Percentiles rank a stretch among this genome's conserved stretches.
phyloP scores from a whole-genome alignment of 768 basidiomycete species.

The Mycena sanguinolenta region DNA sequence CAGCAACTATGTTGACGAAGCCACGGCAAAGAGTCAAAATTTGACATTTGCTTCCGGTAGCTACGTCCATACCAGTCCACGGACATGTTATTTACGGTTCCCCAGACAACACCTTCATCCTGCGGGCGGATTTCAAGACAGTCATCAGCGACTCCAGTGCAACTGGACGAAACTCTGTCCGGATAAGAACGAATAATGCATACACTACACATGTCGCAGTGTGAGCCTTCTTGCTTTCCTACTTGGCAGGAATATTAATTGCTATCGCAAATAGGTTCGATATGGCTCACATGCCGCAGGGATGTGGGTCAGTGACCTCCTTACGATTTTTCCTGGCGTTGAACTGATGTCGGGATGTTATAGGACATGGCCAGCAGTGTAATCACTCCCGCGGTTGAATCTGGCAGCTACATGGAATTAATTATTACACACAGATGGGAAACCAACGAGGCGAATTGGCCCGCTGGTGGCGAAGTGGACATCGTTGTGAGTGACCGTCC shows the following conservation, averaged over 20 bases:
- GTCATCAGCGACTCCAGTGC: conserved; percentile 56
- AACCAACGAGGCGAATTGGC: conserved; percentile 65
- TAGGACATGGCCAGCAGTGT: conserved; percentile 60
- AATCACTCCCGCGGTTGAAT: conserved; percentile 26
- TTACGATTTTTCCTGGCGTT: neutral
- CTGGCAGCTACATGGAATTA: conserved; percentile 2
- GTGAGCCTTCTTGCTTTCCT: conserved; percentile 49
- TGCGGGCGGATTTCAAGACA: conserved; percentile 65
- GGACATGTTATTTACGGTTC: neutral
- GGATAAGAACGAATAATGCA: conserved; percentile 63
- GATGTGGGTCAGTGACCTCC: conserved; percentile 55
- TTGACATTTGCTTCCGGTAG: conserved; percentile 61
- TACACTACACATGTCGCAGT: conserved; percentile 68
- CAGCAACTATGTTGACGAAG: conserved; percentile 57
- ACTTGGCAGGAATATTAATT: too few relatives aligned
- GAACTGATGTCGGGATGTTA: conserved; percentile 2
- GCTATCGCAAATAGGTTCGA: conserved; percentile 50
- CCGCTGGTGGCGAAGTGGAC: conserved; percentile 56
- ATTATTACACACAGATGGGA: conserved; percentile 54
- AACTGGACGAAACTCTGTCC: conserved; percentile 67
- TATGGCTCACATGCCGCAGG: conserved; percentile 67
- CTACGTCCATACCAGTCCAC: neutral
- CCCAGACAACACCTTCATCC: conserved; percentile 58
- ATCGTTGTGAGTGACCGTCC: conserved; percentile 42
- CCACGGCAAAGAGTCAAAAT: conserved; percentile 60